A percentile compares a stretch with the other conserved stretches of the same genome.
These are phyloP conservation scores for Apostasia ramifera DNA, from an alignment of 106 monocot genomes.

Conservation along the genomic window DNA sequence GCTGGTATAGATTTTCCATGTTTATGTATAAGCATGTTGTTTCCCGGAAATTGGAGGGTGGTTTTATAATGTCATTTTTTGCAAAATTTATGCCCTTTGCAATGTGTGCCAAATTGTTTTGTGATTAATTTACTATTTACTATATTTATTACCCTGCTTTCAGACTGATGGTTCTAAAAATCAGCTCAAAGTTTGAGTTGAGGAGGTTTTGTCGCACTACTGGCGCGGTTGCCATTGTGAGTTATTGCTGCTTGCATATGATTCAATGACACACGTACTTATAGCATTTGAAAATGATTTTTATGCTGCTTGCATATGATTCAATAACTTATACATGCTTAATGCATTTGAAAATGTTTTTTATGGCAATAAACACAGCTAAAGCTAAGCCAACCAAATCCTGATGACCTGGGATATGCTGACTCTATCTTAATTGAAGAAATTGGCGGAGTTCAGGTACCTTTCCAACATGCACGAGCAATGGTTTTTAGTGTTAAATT, in stretches of 20 bases:
- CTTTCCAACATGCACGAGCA: not conserved
- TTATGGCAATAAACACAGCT: conserved; percentile 36
- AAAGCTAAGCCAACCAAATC: conserved; percentile 86
- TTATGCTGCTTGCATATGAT: not conserved
- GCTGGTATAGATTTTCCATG: too few species aligned
- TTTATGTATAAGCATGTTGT: too few species aligned
- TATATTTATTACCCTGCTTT: conserved; percentile 5
- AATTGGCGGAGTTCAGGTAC: conserved; percentile 86
- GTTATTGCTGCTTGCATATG: conserved; percentile 3
- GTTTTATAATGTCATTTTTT: too few species aligned
- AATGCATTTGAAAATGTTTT: not conserved
- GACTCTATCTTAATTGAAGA: conserved; percentile 92
- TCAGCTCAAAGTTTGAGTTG: conserved; percentile 94
- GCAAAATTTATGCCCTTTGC: too few species aligned
- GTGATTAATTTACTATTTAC: not conserved
- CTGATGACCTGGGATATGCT: conserved; percentile 90
- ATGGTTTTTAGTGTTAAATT: not conserved
- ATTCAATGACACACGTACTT: not conserved
- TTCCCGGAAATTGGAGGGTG: too few species aligned
- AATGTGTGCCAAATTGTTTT: not conserved
- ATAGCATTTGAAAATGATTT: not conserved
- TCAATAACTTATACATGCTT: not conserved
- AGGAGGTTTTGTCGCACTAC: conserved; percentile 93
- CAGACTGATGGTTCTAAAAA: conserved; percentile 97
- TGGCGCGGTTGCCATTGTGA: conserved; percentile 88